Evolutionary conservation across 768 basidiomycete species (phyloP), one percentile per base, ranked within the genome.

Genomic region (Tricholoma flavovirens): DNA sequence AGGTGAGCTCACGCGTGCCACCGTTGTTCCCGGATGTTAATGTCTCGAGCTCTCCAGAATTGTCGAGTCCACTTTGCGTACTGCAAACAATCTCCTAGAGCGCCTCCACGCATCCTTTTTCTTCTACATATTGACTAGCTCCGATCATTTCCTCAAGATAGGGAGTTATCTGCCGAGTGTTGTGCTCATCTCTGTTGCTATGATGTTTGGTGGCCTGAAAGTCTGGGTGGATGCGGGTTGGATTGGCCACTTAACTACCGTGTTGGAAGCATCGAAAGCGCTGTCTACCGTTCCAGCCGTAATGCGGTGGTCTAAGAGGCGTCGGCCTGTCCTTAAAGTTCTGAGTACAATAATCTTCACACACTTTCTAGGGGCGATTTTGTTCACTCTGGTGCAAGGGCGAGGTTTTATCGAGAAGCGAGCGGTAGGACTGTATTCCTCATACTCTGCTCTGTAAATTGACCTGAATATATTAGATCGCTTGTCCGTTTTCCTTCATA

Each of bases 101-200:
- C 85, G 97, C 14, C 83, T 98, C 19, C 97, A 99, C 68, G 95
- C 95, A 1, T 98, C 96, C 0, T 95, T 96, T 72, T 98, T 98
- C 76, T 94, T 98, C 74, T 98, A 95, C 73, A 77, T 98, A 58
- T 73, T 93, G 57, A 80, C 87, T 12, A 74, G 69, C 19, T 72
- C 76, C 2, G 71, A 76, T 35, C 79, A 77, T 1, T 97, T 96
- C 73, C 80, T 93, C 62, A 90, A 95, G 67, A 93, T 98, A 26
- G 95, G 94, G 2, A 83, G 77, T 63, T 99, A 92, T 70, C 78
- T 99, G 6, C 95, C 96, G 0, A 91, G 90, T 54, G 90, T 83
- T 0, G 79, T 98, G 35, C 68, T 98, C 3, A 79, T 97, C 54
- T 90, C 91, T 35, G 80, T 90, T 11, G 88, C 86, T 0, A 81